These are phyloP conservation scores for Hygrophoropsis aurantiaca DNA, from an alignment of 768 basidiomycete genomes.

Conservation along the genomic window DNA sequence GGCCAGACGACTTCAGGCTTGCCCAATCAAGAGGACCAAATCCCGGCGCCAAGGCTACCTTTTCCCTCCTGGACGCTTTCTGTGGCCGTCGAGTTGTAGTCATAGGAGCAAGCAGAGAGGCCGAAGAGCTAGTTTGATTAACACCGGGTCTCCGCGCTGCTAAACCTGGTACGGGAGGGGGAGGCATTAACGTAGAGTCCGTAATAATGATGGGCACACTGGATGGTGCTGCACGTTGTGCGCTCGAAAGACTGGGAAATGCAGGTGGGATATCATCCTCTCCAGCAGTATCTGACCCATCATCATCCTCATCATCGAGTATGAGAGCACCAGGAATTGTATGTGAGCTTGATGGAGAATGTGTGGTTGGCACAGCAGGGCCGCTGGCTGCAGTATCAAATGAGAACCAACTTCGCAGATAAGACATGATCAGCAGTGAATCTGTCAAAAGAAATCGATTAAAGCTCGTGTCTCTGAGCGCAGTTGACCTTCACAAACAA, in stretches of 20 bases:
- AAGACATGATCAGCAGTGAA: no score
- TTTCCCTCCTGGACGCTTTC: conserved; percentile 57
- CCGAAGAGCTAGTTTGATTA: no score
- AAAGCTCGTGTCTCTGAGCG: no score
- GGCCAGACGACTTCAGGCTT: conserved; percentile 82
- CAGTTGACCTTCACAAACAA: no score
- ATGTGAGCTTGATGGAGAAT: no score
- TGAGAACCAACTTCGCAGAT: conserved; percentile 59
- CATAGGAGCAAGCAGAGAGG: no score
- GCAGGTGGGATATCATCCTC: conserved; percentile 41
- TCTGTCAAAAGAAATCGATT: no score
- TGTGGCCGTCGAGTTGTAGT: conserved; percentile 60
- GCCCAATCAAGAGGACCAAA: conserved; percentile 91
- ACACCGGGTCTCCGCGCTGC: conserved; percentile 35
- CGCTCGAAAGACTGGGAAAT: conserved; percentile 48
- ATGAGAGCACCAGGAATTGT: conserved; percentile 31
- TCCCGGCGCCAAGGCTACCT: conserved; percentile 95
- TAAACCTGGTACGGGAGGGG: conserved; percentile 44
- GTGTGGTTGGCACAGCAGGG: no score
- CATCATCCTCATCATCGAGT: conserved; percentile 36
- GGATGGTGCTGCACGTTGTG: conserved; percentile 53
- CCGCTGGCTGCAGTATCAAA: conserved; percentile 28
- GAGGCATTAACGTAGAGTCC: conserved; percentile 54
- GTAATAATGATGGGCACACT: conserved; percentile 37
- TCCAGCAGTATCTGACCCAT: conserved; percentile 41